A percentile compares a stretch with the other conserved stretches of the same genome.
Evolutionary conservation across 805 yeast genomes (phyloP).

Genomic region (Ascoidea tarda): DNA sequence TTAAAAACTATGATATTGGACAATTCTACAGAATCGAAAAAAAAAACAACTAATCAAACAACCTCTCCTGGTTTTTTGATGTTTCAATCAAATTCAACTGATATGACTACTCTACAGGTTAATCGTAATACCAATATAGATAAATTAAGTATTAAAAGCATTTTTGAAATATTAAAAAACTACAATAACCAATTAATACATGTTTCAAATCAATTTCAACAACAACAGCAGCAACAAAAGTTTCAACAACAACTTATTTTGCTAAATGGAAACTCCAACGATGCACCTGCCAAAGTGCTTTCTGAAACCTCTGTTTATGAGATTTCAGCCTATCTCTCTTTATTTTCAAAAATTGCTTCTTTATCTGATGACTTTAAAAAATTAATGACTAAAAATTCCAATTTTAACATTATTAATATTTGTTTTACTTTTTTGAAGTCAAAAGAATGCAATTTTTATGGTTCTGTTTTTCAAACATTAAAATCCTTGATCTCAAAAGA

Average conservation of each 20-base stretch:
- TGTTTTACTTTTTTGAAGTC: constrained; percentile 15
- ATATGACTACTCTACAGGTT: neutral
- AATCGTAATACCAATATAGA: neutral
- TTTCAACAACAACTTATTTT: too few species aligned
- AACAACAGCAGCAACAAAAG: too few species aligned
- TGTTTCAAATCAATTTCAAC: neutral
- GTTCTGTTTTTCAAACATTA: constrained; percentile 42
- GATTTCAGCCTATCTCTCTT: neutral
- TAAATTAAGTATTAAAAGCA: neutral
- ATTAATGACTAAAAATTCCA: neutral
- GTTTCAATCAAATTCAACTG: neutral
- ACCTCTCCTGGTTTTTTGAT: neutral
- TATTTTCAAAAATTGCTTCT: neutral
- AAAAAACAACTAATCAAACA: neutral
- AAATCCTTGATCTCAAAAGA: constrained; percentile 39
- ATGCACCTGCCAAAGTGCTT: neutral
- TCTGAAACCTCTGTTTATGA: neutral
- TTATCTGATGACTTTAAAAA: neutral
- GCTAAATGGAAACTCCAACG: neutral
- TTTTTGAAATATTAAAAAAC: neutral
- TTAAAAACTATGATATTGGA: neutral
- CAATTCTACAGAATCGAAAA: neutral
- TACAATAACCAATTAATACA: neutral
- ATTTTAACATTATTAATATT: constrained; percentile 3
- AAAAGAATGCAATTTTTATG: constrained; percentile 15